Evolutionary conservation across 305 asterid genomes (phyloP), one percentile per base, ranked within the genome.

Genomic region (Plantago lanceolata): DNA sequence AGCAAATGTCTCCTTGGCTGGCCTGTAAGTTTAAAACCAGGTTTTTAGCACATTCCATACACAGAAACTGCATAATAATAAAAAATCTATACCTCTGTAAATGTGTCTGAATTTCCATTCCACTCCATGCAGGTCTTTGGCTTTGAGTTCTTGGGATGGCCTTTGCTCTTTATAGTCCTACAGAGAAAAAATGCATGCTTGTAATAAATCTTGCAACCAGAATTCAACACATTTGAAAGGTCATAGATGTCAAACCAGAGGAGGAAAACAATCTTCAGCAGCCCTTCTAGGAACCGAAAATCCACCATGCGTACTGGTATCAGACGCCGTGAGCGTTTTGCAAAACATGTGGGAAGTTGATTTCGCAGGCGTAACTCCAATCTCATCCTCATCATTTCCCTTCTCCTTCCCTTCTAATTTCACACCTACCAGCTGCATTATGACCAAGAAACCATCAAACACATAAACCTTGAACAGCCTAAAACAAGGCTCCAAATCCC

Each of bases 1-100:
- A 90, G 96, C 87, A 94, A 80, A 86, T 94, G 99, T 26, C 99
- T 79, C 80, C 99, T 86, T 6, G 99, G 99, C 84, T 90, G 99
- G 61, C 99, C 99, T 94, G 85, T 59, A 71, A 59, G 51, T 51
- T 59, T 49, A 77, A 53, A 62, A 76, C 52, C 61, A 62, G 65
- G 51, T 31, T 12, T 62, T 72, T 67, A 68, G 70, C 64, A 65
- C 53, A 44, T 66, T 45, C 55, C 35, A 69, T 49, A 26, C 40
- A 28, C 59, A 16, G 33, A 64, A 69, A 54, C 48, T 55, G 4
- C 18, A 16, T 8, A 28, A 28, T 56, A 67, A 50, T 33, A 26
- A 24, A 15, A 1, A 14, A n/a, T 3, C 21, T 71, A 77, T 82
- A 93, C 99, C 99, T 84, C 99, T 81, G 69, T 94, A 94, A 57